These are phyloP conservation scores for Trichosporon sp. DNA, from an alignment of 1,284 basidiomycete species.

Conservation along the genomic window DNA sequence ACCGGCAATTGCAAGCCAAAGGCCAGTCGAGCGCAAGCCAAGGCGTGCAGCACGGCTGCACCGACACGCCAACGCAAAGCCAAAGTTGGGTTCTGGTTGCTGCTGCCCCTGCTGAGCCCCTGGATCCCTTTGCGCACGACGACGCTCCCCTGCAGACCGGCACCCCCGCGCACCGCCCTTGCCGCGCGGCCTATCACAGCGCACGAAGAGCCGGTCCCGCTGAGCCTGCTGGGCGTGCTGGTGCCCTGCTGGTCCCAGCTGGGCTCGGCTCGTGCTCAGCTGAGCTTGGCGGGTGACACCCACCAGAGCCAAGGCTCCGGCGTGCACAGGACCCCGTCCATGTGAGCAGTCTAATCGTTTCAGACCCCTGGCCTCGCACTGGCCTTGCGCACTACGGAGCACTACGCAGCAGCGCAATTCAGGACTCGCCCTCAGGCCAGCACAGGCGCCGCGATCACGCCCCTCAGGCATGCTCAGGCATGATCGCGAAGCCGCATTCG, in stretches of 20 bases:
- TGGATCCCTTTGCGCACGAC: background rate
- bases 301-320: background rate
- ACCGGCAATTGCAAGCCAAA: background rate
- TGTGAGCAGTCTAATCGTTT: constrained; percentile 4
- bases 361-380: background rate
- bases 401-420: background rate
- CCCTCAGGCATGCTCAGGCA: background rate
- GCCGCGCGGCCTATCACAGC: background rate
- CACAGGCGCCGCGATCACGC: background rate
- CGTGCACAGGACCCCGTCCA: background rate
- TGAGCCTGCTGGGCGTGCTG: background rate
- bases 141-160: background rate
- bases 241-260: background rate
- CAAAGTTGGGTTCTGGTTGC: background rate
- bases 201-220: background rate
- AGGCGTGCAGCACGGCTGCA: too few species aligned
- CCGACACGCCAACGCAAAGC: too few species aligned
- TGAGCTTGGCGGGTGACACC: background rate
- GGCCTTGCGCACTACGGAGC: background rate
- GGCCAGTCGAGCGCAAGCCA: too few species aligned
- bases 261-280: background rate
- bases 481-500: background rate
- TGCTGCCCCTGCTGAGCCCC: background rate
- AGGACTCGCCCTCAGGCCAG: background rate
- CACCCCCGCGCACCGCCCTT: background rate